These are phyloP conservation scores for Quercus suber DNA, from an alignment of 306 rosid genomes.

Conservation along the genomic window DNA sequence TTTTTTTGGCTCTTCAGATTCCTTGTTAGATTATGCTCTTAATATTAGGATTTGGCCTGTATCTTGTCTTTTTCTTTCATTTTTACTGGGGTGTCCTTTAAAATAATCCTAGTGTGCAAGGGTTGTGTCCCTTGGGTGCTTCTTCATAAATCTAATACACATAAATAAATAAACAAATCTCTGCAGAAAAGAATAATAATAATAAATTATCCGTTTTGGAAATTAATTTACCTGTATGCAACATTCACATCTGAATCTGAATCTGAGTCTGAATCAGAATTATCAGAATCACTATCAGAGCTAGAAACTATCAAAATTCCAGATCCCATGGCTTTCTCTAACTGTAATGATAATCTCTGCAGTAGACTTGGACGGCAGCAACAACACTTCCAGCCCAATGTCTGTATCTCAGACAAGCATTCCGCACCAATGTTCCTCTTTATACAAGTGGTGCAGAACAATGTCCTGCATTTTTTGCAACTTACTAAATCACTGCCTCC, in stretches of 20 bases:
- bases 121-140: background rate
- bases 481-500: conserved; percentile 47
- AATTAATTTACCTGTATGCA: conserved; percentile 52
- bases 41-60: background rate
- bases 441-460: conserved; percentile 63
- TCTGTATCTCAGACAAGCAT: conserved; percentile 47
- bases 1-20: background rate
- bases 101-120: background rate
- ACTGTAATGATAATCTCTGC: conserved; percentile 43
- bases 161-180: background rate
- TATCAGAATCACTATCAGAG: conserved; percentile 79
- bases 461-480: conserved; percentile 62
- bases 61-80: background rate
- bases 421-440: conserved; percentile 66
- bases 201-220: background rate
- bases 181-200: conserved; percentile 14
- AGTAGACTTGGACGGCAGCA: conserved; percentile 64
- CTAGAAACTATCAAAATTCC: conserved; percentile 41
- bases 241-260: conserved; percentile 50
- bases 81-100: background rate
- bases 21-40: background rate
- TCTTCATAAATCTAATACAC: background rate
- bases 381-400: conserved; percentile 69
- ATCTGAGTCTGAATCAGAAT: conserved; percentile 58
- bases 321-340: conserved; percentile 54